Evolutionary conservation across 129 eudicot species (phyloP).

Genomic region (Smallanthus sonchifolius): DNA sequence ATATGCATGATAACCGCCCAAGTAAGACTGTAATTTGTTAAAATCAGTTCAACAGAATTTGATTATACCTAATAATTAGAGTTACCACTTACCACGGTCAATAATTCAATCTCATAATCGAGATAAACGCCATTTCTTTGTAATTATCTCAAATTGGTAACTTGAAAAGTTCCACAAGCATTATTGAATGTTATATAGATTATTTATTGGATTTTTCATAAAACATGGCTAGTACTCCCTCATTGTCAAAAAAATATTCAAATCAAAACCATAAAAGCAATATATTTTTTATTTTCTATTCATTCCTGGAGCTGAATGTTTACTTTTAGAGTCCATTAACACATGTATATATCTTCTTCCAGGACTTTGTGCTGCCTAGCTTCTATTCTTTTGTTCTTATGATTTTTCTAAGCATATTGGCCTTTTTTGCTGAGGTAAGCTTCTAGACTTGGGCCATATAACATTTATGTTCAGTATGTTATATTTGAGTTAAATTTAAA

Average conservation of each 20-base stretch:
- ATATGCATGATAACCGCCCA: conserved; percentile 49
- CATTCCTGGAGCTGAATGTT: neutral
- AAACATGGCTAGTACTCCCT: neutral
- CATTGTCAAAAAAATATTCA: neutral
- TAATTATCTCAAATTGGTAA: neutral
- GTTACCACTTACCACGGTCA: conserved; percentile 4
- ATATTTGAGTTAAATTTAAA: neutral
- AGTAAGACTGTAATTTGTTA: conserved; percentile 35
- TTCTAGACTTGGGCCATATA: neutral
- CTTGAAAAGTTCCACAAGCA: neutral
- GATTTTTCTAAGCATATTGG: conserved; percentile 51
- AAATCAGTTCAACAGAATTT: neutral
- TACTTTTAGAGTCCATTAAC: neutral
- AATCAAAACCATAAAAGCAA: neutral
- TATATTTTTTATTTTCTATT: neutral
- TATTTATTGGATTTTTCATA: neutral
- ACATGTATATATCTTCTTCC: conserved; percentile 19
- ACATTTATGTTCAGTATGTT: neutral
- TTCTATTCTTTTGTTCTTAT: conserved; percentile 56
- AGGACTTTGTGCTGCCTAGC: conserved; percentile 64
- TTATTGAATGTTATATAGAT: neutral
- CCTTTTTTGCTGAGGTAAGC: conserved; percentile 66
- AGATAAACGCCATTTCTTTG: neutral
- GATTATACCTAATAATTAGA: neutral
- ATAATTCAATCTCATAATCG: conserved; percentile 7